Base-by-base conservation (phyloP, 129 eudicot species). In the Saposhnikovia divaricata region DNA sequence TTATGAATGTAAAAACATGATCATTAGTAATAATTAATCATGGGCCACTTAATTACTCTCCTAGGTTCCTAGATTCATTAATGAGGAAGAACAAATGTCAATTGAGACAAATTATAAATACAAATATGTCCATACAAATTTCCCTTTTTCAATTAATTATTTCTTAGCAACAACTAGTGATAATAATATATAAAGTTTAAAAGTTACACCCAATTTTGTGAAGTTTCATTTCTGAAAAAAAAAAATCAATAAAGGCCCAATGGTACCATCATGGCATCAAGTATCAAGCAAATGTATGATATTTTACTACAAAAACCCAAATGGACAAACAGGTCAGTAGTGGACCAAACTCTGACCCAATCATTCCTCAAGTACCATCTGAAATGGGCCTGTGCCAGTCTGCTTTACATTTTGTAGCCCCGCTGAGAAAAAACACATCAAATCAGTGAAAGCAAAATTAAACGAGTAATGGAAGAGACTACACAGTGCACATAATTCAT, bases 311-410 rank as follows among this genome's bases (percentile, higher is more conserved):
- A 55, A 21, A 55, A 55, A 21, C 27, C 63, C 63, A 55, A 21
- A 21, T 21, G 63, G 55, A 21, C 63, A 55, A 55, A 1, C 11
- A 57, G 68, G 28, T 59, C 68, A 23, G 61, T 53, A 53, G 68
- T 59, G 68, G 31, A 59, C 68, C 68, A 59, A 59, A 59, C 31
- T 59, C 68, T 59, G 68, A 59, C 13, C 68, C 31, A 59, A 59
- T 23, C 68, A 59, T 59, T 59, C 68, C 31, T n/a, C 14, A n/a
- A 59, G 68, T 59, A 59, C 31, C 68, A 8, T 59, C 0, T n/a
- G 14, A n/a, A 25, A 59, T n/a, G 69, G 69, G 69, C 69, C 37
- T 61, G 69, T 59, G 69, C 69, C 69, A 61, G 69, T 61, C 69
- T 61, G 69, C 69, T 9, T 3, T 9, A 61, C 69, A 61, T n/a